Conservation (phyloP, 2,329 filamentous ascomycete genomes). For the Zymoseptoria crescenta region DNA sequence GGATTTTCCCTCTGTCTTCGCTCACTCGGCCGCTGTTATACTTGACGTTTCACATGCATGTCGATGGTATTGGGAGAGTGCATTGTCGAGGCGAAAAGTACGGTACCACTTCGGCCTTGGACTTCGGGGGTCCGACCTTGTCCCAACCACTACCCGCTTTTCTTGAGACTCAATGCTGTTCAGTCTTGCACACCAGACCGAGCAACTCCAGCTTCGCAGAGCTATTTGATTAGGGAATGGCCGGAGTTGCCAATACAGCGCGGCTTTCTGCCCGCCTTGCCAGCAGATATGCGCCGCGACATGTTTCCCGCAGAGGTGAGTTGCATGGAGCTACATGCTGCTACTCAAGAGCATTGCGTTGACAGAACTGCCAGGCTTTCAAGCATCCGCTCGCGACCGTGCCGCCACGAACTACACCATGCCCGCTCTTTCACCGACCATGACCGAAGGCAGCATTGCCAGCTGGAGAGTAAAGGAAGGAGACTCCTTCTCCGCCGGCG, state of each 20-base stretch:
- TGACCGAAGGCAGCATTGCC: constrained; percentile 87
- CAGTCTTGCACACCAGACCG: background rate
- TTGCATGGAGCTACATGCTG: background rate
- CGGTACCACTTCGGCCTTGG: background rate
- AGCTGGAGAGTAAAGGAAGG: constrained; percentile 83
- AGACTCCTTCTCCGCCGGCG: constrained; percentile 71
- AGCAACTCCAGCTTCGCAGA: constrained; percentile 2
- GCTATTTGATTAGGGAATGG: constrained; percentile 15
- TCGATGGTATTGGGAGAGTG: background rate
- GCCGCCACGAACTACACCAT: constrained; percentile 84
- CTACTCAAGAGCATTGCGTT: constrained; percentile 1
- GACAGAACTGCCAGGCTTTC: constrained; percentile 18
- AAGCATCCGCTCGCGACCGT: constrained; percentile 32
- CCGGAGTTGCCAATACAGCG: constrained; percentile 22
- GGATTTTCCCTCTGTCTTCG: background rate
- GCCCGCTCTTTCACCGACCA: constrained; percentile 84
- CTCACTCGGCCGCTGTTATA: background rate
- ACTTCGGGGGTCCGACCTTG: background rate
- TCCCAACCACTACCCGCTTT: constrained; percentile 16
- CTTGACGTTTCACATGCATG: background rate
- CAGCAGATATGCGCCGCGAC: constrained; percentile 21
- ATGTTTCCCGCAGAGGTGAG: constrained; percentile 22
- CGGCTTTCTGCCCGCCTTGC: constrained; percentile 24
- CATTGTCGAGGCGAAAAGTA: background rate
- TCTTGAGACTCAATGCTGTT: background rate